Evolutionary conservation across 495 filamentous ascomycete genomes (phyloP), one percentile per base, ranked within the genome.

Genomic region (Trichoderma parareesei): DNA sequence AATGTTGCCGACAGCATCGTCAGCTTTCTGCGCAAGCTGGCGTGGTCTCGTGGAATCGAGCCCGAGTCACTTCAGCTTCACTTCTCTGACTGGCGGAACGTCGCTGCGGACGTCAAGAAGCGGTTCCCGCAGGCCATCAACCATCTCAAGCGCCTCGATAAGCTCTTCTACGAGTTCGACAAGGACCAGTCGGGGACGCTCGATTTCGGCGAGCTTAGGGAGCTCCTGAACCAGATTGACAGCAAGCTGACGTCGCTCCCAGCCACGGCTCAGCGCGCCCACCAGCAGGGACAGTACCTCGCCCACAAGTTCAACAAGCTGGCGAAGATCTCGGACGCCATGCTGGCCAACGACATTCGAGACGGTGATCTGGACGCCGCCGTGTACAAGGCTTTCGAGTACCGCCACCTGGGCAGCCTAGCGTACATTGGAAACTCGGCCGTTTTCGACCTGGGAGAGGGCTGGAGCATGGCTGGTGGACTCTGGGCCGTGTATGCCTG

Each of bases 351-450:
- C 69, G 83, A 95, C 38, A 82, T 98, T 44, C 77, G 84, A 57
- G 88, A 97, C 69, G 95, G 95, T 16, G 94, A 98, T 72, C 75
- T 97, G 0, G 95, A 99, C 69, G 91, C 92, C 43, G 89, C 91
- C 0, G 87, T 95, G 41, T 98, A 96, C 77, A 96, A 92, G 75
- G 91, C 94, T 1, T 99, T 99, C 74, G 89, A 93, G 75, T 99
- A 99, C 70, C 87, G 83, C 69, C 93, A 99, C 69, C 77, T 98
- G 20, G 95, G 95, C 37, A 94, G 87, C 67, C 74, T 99, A 71
- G 95, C 95, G 41, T 99, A 99, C 69, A 88, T 99, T 57, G 95
- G 95, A 20, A 99, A 99, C 72, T 88, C 90, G 33, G 95, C 95
- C 3, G 88, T 99, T 49, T 97, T 99, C 70, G 95, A 99, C 71